Conservation (phyloP, 2,329 filamentous ascomycete genomes). For the Hypomyces rosellus region DNA sequence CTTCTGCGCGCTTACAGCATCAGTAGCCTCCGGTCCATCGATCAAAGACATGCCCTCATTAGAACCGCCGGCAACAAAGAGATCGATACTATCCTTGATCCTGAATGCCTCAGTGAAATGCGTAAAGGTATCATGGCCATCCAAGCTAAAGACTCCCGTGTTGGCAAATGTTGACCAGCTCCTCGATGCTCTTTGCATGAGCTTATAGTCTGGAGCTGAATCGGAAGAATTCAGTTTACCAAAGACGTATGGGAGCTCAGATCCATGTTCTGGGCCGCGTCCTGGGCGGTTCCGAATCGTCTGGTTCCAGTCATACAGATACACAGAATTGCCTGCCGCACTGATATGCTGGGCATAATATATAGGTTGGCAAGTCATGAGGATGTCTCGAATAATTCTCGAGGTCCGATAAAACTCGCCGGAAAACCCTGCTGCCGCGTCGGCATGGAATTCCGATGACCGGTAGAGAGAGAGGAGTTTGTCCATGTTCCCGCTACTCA, state of each 20-base stretch:
- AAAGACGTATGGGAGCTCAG: constrained; percentile 48
- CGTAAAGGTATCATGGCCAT: constrained; percentile 31
- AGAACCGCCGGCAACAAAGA: constrained; percentile 41
- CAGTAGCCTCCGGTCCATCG: constrained; percentile 26
- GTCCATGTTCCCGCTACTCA: constrained; percentile 29
- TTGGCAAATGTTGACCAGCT: constrained; percentile 43
- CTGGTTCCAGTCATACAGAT: constrained; percentile 47
- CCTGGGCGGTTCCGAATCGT: constrained; percentile 37
- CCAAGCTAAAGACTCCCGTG: constrained; percentile 27
- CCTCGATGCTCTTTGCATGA: constrained; percentile 33
- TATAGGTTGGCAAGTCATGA: constrained; percentile 44
- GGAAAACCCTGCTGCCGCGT: constrained; percentile 26
- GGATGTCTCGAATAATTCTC: constrained; percentile 45
- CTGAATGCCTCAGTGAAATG: constrained; percentile 34
- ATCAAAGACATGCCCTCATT: constrained; percentile 34
- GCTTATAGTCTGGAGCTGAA: constrained; percentile 31
- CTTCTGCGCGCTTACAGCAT: constrained; percentile 34
- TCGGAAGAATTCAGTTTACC: constrained; percentile 28
- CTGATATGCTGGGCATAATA: constrained; percentile 35
- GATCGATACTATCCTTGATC: constrained; percentile 15
- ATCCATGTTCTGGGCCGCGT: constrained; percentile 43
- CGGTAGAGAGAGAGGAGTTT: constrained; percentile 46
- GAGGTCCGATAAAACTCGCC: constrained; percentile 44
- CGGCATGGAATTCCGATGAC: constrained; percentile 35
- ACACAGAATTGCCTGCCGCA: constrained; percentile 33